Evolutionary conservation across 371 early-diverging fungal species (phyloP).

Genomic region (Mucor plumbeus): DNA sequence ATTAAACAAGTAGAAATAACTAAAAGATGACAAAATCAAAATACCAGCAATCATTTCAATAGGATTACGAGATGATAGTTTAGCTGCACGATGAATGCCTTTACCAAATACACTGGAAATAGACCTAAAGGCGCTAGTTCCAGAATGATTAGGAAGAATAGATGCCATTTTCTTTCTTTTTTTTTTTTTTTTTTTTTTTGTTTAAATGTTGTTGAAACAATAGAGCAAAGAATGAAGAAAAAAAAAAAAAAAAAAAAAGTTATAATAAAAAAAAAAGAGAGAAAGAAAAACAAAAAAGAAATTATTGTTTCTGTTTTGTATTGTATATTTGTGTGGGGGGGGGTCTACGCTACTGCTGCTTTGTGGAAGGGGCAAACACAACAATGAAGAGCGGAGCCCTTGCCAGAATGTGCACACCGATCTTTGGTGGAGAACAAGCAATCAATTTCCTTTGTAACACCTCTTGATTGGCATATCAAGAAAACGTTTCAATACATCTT

Average conservation of each 20-base stretch:
- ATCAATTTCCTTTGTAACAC: neutral
- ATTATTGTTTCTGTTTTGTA: neutral
- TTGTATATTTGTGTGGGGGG: slow-evolving; percentile 1
- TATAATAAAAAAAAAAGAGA: slow-evolving; percentile 1
- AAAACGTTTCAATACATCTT: neutral
- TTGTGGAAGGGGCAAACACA: neutral
- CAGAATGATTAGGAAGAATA: slow-evolving; percentile 26
- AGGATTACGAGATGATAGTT: slow-evolving; percentile 62
- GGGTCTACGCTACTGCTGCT: neutral
- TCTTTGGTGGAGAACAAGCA: neutral
- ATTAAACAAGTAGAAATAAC: slow-evolving; percentile 81
- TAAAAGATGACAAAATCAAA: slow-evolving; percentile 74
- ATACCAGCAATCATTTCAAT: slow-evolving; percentile 84
- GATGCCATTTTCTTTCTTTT: slow-evolving; percentile 16
- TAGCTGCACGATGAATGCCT: slow-evolving; percentile 38
- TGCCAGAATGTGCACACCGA: slow-evolving; percentile 8
- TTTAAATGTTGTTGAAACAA: slow-evolving; percentile 12
- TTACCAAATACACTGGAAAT: slow-evolving; percentile 34
- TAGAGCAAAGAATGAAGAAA: too few species aligned
- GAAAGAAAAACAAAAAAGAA: neutral
- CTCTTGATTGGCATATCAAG: neutral
- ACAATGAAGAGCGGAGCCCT: slow-evolving; percentile 9
- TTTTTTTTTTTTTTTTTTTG: too few species aligned
- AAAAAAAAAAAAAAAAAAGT: neutral
- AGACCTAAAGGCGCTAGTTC: slow-evolving; percentile 37